Evolutionary conservation across 768 basidiomycete genomes (phyloP), one percentile per base, ranked within the genome.

Genomic region (Artomyces pyxidatus): DNA sequence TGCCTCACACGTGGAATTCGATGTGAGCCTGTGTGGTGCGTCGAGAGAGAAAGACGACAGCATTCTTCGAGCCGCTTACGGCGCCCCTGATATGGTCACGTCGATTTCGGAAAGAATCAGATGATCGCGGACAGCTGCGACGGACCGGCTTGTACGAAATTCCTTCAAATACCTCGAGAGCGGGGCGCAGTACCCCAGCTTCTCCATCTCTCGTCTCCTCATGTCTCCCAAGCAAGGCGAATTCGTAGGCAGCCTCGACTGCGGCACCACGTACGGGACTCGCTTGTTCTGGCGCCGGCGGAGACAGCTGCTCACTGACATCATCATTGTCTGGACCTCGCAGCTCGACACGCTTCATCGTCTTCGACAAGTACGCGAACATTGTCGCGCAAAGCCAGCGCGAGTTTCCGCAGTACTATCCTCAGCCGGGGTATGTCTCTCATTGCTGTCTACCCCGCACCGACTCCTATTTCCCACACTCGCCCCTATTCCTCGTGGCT

Each of bases 391-490:
- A 91, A 65, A 81, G 89, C 61, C 95, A 98, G 66, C 72, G 82
- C 11, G 95, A 98, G 66, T 97, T 97, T 63, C 81, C 89, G 40
- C 94, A 97, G 62, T 91, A 94, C 65, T 91, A 91, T 59, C 88
- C 88, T 3, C 74, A 88, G 61, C 88, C 93, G 3, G 89, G 90
- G 83, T 85, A 49, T 56, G 58, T 28, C 22, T 22, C 27, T 32
- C 21, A 21, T 6, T 27, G 9, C 22, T 26, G 22, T 25, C 10
- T 14, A 19, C 22, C 10, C 19, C 25, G 10, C 37, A 17, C 32
- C 29, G 25, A 19, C 23, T 32, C 14, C 29, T 47, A 12, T 35
- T 19, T 19, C 14, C 22, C 5, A 17, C 11, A 0, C 21, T n/a
- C n/a, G n/a, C 26, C 27, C 26, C 48, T 52, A 22, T 23, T 19